Evolutionary conservation across 805 yeast species (phyloP).

Genomic region (Debaryomyces maramus): DNA sequence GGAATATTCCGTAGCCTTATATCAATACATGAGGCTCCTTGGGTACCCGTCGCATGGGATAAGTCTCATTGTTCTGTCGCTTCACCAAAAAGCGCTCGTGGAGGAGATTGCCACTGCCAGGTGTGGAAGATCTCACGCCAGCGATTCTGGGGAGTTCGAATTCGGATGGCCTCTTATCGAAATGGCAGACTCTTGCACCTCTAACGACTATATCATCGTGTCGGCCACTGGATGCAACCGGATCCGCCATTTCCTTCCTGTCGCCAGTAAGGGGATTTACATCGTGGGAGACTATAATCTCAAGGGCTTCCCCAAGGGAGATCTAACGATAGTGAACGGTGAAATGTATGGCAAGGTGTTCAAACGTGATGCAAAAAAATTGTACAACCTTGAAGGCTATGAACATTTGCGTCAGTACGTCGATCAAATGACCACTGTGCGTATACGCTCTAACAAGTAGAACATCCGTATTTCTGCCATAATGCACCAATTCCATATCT

Average conservation of each 20-base stretch:
- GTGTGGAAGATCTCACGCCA: not conserved
- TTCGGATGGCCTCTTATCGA: not conserved
- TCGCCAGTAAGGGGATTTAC: not conserved
- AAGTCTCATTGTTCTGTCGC: slow-evolving; percentile 40
- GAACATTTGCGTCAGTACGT: slow-evolving; percentile 8
- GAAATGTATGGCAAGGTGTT: not conserved
- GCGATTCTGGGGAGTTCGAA: not conserved
- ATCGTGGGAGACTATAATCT: not conserved
- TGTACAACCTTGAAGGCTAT: slow-evolving; percentile 5
- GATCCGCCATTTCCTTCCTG: too few relatives aligned
- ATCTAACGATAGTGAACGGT: not conserved
- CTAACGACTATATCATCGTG: not conserved
- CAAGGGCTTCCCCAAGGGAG: not conserved
- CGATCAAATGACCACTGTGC: slow-evolving; percentile 6
- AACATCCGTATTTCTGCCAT: too few relatives aligned
- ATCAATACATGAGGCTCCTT: slow-evolving; percentile 44
- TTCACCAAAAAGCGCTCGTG: slow-evolving; percentile 42
- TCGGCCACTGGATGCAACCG: not conserved
- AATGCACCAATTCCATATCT: too few relatives aligned
- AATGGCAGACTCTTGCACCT: not conserved
- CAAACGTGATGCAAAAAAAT: not conserved
- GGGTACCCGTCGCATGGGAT: slow-evolving; percentile 43
- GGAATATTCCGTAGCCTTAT: slow-evolving; percentile 37
- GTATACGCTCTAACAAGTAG: not conserved
- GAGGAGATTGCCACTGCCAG: slow-evolving; percentile 29